Percentiles rank a stretch among this genome's conserved stretches.
Conservation (phyloP, 306 rosid species). For the Trifolium subterraneum region DNA sequence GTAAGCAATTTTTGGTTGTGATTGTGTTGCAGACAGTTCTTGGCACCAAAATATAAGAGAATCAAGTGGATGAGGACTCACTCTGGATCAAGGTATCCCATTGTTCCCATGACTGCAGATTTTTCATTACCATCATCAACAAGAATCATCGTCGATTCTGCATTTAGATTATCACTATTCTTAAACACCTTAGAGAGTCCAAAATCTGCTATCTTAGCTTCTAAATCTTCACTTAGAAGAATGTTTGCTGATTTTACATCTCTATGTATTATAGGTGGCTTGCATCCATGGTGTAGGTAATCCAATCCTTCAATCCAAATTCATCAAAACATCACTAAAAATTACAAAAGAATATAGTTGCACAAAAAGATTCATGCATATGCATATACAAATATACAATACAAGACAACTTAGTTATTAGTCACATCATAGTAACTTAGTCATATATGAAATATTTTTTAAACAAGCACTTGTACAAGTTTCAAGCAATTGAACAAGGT, state of each 20-base stretch:
- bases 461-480: no score
- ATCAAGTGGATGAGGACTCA: constrained; percentile 33
- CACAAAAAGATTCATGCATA: neutral
- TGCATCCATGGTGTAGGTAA: constrained; percentile 78
- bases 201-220: constrained; percentile 80
- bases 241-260: constrained; percentile 78
- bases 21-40: no score
- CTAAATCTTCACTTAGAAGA: constrained; percentile 63
- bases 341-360: constrained; percentile 16
- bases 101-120: constrained; percentile 63
- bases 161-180: constrained; percentile 41
- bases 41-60: neutral
- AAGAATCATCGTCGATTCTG: constrained; percentile 28
- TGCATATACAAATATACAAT: no score
- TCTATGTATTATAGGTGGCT: constrained; percentile 72
- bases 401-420: neutral
- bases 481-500: neutral
- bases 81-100: constrained; percentile 84
- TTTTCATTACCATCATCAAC: constrained; percentile 19
- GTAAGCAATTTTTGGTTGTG: no score
- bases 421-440: neutral
- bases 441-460: no score
- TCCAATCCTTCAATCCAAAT: constrained; percentile 59
- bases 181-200: constrained; percentile 69
- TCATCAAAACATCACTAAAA: constrained; percentile 24